Base-by-base conservation (phyloP, 768 basidiomycete species). In the Atractiella rhizophila region DNA sequence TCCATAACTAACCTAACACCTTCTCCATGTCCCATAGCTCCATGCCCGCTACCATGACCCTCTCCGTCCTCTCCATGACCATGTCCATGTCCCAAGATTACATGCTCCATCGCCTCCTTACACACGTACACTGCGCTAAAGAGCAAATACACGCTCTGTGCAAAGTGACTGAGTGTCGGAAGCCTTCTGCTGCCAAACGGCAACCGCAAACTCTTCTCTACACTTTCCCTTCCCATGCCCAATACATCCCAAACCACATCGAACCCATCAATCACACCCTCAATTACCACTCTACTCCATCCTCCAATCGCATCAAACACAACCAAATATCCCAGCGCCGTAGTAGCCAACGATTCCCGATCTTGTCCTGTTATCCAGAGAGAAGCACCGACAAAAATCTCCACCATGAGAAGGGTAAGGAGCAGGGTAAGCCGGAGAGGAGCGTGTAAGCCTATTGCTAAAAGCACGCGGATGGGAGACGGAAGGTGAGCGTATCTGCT, bases 121-220 rank as follows among this genome's bases (percentile, higher is more conserved):
- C 82, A 85, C 15, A 96, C 76, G 60, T 96, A 98, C 2, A 94
- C 76, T 0, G 81, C 73, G 0, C 83, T 71, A 56, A 96, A 98
- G 63, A 88, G 72, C 42, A 98, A 64, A 59, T 91, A 96, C 11
- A 98, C 78, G 9, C 73, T 71, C 53, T 94, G 88, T 1, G 81
- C 72, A 51, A 96, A 98, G 39, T 52, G 49, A 9, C 43, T 47
- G 3, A 63, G 48, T 2, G 60, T 53, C 12, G 55, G 38, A 33
- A 58, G 43, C 9, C 62, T 51, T 13, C 53, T 46, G 15, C 50
- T 38, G 36, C 68, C 77, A 52, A 63, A 83, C 19, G 64, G 63
- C 51, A 63, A 58, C 42, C 63, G 57, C 19, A 61, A 29, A 27
- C 50, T 47, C 13, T 51, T 50, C 44, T 55, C 54, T 13, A 53